Evolutionary conservation across 805 yeast species (phyloP).

Genomic region (Starmera pachycereana): DNA sequence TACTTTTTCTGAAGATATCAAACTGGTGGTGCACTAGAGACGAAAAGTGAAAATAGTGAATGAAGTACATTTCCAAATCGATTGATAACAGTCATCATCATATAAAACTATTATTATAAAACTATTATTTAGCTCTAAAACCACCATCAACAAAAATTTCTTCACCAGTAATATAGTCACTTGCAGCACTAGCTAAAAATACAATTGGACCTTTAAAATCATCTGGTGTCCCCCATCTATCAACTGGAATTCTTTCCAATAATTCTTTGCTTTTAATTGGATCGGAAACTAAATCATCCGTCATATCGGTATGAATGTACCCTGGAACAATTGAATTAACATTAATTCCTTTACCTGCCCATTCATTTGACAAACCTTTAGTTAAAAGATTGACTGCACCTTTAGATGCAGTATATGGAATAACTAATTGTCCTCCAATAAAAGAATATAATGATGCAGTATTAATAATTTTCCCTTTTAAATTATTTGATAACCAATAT

Average conservation of each 20-base stretch:
- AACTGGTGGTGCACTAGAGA: too few relatives aligned
- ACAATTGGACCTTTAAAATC: conserved; percentile 63
- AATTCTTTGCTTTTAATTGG: conserved; percentile 19
- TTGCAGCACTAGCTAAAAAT: conserved; percentile 72
- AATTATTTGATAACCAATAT: conserved; percentile 40
- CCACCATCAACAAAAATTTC: conserved; percentile 77
- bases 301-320: conserved; percentile 37
- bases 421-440: conserved; percentile 20
- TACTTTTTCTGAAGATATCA: too few relatives aligned
- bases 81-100: background rate
- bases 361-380: conserved; percentile 56
- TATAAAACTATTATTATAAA: background rate
- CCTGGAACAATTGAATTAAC: conserved; percentile 45
- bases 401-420: conserved; percentile 78
- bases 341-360: conserved; percentile 33
- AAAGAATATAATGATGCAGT: conserved; percentile 61
- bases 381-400: conserved; percentile 70
- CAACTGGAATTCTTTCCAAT: conserved; percentile 30
- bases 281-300: conserved; percentile 19
- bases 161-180: conserved; percentile 65
- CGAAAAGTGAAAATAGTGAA: too few relatives aligned
- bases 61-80: too few relatives aligned
- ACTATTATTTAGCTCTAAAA: conserved; percentile 23
- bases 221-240: conserved; percentile 37
- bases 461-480: conserved; percentile 62